phyloP scores from a whole-genome alignment of 805 yeast species.

The Komagataella pseudopastoris region DNA sequence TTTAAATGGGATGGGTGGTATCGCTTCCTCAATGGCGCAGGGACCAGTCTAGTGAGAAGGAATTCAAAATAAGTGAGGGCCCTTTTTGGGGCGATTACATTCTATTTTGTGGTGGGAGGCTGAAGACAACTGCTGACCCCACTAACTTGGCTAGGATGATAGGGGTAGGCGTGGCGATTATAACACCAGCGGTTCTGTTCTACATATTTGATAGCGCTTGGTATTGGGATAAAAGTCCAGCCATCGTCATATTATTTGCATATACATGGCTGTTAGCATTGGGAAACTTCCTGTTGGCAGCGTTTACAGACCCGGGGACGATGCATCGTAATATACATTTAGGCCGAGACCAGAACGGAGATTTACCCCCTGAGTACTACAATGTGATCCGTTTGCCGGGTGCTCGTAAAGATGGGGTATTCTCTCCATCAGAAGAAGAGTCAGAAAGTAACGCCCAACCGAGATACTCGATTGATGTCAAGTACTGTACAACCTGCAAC shows the following conservation, averaged over 20 bases:
- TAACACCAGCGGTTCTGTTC: conserved; percentile 40
- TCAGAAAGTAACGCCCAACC: neutral
- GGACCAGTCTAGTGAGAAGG: neutral
- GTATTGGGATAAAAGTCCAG: conserved; percentile 46
- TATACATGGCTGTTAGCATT: conserved; percentile 45
- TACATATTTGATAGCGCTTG: conserved; percentile 35
- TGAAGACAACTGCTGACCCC: neutral
- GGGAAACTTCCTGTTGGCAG: conserved; percentile 34
- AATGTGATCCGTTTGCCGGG: conserved; percentile 37
- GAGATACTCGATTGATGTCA: conserved; percentile 21
- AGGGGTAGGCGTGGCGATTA: conserved; percentile 17
- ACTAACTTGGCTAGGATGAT: conserved; percentile 11
- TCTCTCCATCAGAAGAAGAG: conserved; percentile 9
- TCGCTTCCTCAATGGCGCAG: neutral
- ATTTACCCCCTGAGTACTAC: conserved; percentile 46
- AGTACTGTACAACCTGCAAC: conserved; percentile 44
- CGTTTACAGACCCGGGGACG: conserved; percentile 57
- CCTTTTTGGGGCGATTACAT: neutral
- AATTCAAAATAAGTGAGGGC: neutral
- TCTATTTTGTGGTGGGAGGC: neutral
- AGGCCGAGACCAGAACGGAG: conserved; percentile 19
- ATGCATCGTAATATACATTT: conserved; percentile 57
- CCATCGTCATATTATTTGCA: conserved; percentile 37
- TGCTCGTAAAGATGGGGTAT: conserved; percentile 16
- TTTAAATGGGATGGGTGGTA: neutral